These are phyloP conservation scores for Amanita rubescens DNA, from an alignment of 768 basidiomycete genomes.

Conservation along the genomic window DNA sequence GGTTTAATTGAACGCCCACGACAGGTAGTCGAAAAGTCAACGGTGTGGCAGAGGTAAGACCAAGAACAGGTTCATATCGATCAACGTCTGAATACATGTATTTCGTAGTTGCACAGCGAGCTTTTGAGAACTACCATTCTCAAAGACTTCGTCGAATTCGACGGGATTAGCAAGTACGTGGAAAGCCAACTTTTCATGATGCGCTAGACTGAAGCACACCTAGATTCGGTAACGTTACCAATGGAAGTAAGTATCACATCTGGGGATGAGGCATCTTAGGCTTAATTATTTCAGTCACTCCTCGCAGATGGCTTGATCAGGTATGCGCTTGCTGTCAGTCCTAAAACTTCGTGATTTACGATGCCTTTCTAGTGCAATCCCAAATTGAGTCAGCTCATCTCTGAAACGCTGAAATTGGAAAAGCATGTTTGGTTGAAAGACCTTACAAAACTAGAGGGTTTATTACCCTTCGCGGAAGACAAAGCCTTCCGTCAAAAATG, in stretches of 20 bases:
- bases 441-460: conserved; percentile 66
- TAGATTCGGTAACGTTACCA: conserved; percentile 86
- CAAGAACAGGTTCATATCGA: not conserved
- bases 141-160: conserved; percentile 92
- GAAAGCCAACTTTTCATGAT: not conserved
- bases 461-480: conserved; percentile 68
- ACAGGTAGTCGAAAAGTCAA: conserved; percentile 80
- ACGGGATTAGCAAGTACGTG: conserved; percentile 73
- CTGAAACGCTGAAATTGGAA: conserved; percentile 66
- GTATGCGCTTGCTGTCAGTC: conserved; percentile 20
- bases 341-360: not conserved
- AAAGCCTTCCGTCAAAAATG: conserved; percentile 71
- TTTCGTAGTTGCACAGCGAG: conserved; percentile 69
- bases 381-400: conserved; percentile 75
- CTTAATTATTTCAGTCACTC: conserved; percentile 53
- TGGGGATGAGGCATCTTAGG: not conserved
- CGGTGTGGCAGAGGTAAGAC: conserved; percentile 81
- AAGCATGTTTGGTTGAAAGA: conserved; percentile 84
- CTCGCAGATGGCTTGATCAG: conserved; percentile 88
- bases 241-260: conserved; percentile 61
- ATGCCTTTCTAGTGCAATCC: conserved; percentile 69
- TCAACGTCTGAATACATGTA: not conserved
- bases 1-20: not conserved
- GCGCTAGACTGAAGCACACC: conserved; percentile 2
- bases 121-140: conserved; percentile 78